Conservation (phyloP, 2,329 filamentous ascomycete genomes). For the Phoma sp. region DNA sequence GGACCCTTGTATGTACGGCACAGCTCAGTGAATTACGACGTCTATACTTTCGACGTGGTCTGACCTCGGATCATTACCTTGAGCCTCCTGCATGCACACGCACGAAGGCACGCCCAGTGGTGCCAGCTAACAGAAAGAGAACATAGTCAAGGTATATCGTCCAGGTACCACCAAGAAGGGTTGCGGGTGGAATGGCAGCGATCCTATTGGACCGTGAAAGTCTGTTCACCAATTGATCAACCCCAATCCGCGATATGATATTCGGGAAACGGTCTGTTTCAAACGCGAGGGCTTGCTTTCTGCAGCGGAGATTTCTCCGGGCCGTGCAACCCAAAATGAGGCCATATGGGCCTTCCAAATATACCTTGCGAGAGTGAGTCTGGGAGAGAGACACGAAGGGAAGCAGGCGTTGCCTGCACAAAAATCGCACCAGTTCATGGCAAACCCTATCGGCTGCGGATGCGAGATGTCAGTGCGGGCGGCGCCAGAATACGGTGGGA, state of each 20-base stretch:
- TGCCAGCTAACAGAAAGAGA: conserved; percentile 6
- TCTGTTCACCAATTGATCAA: background rate
- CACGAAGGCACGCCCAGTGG: background rate
- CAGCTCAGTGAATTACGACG: background rate
- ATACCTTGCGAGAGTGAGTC: background rate
- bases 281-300: background rate
- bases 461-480: too few relatives aligned
- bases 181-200: background rate
- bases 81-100: background rate
- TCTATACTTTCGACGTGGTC: background rate
- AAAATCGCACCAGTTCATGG: background rate
- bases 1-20: background rate
- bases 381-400: too few relatives aligned
- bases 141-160: background rate
- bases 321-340: background rate
- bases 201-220: background rate
- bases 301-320: conserved; percentile 7
- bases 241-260: background rate
- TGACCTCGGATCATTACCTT: background rate
- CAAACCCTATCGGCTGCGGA: background rate
- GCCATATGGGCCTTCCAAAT: background rate
- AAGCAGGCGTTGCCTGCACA: too few relatives aligned
- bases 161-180: background rate
- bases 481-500: too few relatives aligned
- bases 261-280: background rate